Evolutionary conservation across 2,329 filamentous ascomycete species (phyloP), one percentile per base, ranked within the genome.

Genomic region (Monilinia fructigena): DNA sequence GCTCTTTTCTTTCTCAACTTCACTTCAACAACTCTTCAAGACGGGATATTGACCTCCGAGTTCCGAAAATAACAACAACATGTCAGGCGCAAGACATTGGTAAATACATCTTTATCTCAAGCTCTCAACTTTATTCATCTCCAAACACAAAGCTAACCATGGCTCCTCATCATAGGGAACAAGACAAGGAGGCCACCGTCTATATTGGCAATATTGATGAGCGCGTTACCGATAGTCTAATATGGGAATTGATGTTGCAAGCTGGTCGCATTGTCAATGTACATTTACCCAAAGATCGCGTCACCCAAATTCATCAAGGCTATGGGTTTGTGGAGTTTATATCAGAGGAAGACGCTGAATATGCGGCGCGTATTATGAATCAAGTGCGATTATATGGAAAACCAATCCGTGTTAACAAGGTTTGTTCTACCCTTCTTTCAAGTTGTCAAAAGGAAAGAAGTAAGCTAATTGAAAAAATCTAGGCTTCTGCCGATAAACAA

Each of bases 301-400:
- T 99, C 73, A 97, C 95, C 56, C 93, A 97, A 76, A 90, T 89
- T 66, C 95, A 99, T 79, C 95, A 98, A 80, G 95, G 95, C 73
- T 99, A 97, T 82, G 95, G 95, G 74, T 99, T 99, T 80, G 95
- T 99, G 79, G 95, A 99, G 80, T 99, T 97, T 79, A 94, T 93
- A 76, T 93, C 90, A 72, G 93, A 97, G 77, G 89, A 93, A 75
- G 95, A 97, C 78, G 95, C 95, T 74, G 95, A 98, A 77, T 99
- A 99, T 81, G 94, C 95, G 28, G 91, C 93, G 73, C 90, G 94
- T 76, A 92, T 97, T 72, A 96, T 98, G 90, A 98, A 98, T 80
- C 92, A 94, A 76, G 89, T 98, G 72, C 89, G 93, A 68, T 82
- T 99, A 31, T 97, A 90, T 78, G 93, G 93, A 71, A 98, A 97